Percentiles rank a stretch among this genome's conserved stretches.
Conservation (phyloP, 305 asterid genomes). For the Ajuga reptans region DNA sequence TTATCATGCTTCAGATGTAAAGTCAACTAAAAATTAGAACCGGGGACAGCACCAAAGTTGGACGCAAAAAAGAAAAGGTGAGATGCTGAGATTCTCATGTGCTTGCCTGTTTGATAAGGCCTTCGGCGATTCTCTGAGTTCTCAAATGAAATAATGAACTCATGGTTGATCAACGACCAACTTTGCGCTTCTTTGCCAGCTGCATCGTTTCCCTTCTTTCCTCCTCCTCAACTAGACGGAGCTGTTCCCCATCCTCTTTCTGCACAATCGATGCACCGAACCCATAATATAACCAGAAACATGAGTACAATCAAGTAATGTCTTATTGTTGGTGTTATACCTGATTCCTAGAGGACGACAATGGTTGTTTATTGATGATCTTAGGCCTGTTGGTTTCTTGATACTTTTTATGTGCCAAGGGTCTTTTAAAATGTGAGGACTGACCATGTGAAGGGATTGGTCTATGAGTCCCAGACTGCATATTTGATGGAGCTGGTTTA, state of each 20-base stretch:
- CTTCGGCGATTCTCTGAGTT: too few species aligned
- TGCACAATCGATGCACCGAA: slow-evolving; percentile 56
- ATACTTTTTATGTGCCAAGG: slow-evolving; percentile 31
- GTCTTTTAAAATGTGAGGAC: slow-evolving; percentile 36
- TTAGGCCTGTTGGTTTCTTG: slow-evolving; percentile 43
- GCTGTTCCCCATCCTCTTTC: slow-evolving; percentile 74
- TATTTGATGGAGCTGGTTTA: slow-evolving; percentile 31
- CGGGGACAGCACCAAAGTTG: too few species aligned
- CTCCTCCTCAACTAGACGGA: slow-evolving; percentile 62
- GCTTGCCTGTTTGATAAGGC: too few species aligned
- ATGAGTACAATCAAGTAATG: not conserved
- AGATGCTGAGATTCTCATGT: too few species aligned
- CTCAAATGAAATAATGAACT: too few species aligned
- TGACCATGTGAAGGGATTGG: slow-evolving; percentile 30
- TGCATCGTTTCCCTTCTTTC: slow-evolving; percentile 54
- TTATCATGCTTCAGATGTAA: not conserved
- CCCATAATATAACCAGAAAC: not conserved
- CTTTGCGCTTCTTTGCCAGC: slow-evolving; percentile 56
- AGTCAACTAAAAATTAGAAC: not conserved
- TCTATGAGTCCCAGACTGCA: slow-evolving; percentile 27
- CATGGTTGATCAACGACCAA: not conserved
- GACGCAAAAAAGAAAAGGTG: too few species aligned
- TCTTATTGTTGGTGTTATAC: slow-evolving; percentile 20
- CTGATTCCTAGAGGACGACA: slow-evolving; percentile 47
- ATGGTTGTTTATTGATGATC: slow-evolving; percentile 31